A percentile compares a stretch with the other conserved stretches of the same genome.
Evolutionary conservation across 2,329 filamentous ascomycete genomes (phyloP).

Genomic region (Myriosclerotinia scirpicola): DNA sequence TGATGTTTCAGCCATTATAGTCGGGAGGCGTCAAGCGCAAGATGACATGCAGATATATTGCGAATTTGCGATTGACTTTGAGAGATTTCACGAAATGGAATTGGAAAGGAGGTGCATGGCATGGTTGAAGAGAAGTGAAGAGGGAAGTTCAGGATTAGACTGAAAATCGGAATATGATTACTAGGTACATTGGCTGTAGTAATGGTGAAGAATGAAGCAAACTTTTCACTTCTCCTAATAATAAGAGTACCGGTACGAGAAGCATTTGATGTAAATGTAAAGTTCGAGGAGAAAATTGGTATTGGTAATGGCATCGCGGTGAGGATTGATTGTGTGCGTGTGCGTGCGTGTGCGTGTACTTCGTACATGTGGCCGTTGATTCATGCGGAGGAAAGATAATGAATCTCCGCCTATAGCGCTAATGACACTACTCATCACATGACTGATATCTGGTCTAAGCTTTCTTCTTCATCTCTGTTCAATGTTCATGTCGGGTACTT

Average conservation of each 20-base stretch:
- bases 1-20: constrained; percentile 21
- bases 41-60: constrained; percentile 10
- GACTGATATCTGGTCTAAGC: neutral
- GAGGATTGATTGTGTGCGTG: neutral
- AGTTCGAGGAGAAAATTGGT: neutral
- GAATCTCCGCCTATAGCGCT: neutral
- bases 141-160: neutral
- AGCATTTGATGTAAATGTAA: neutral
- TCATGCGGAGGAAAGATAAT: neutral
- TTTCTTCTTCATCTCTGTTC: too few species aligned
- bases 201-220: neutral
- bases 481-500: neutral
- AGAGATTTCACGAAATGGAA: neutral
- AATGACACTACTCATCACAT: neutral
- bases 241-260: constrained; percentile 7
- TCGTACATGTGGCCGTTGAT: neutral
- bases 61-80: neutral
- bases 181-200: neutral
- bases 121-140: neutral
- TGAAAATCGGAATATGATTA: neutral
- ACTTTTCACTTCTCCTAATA: neutral
- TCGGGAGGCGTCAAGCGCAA: neutral
- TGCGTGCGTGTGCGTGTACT: too few species aligned
- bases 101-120: neutral
- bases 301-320: constrained; percentile 9